Evolutionary conservation across 2,329 filamentous ascomycete genomes (phyloP), one percentile per base, ranked within the genome.

Genomic region (Venturia oleaginea): DNA sequence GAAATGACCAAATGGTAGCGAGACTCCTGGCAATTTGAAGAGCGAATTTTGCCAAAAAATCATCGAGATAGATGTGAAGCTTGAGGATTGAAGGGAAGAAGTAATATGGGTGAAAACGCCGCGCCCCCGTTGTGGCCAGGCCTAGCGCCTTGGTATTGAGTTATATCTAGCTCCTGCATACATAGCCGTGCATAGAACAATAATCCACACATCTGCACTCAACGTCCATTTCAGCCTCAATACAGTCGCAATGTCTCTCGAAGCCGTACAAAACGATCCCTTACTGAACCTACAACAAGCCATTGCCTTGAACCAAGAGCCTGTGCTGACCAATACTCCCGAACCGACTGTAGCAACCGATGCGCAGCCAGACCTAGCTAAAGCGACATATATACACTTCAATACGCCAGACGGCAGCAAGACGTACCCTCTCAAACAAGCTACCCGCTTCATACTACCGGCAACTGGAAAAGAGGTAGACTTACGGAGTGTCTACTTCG

Each of bases 401-500:
- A 75, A 74, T 32, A 48, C 68, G 64, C 67, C 64, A 65, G 24
- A 42, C 17, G 65, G 62, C 22, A 27, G 51, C 46, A 40, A 51
- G 22, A 60, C 43, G 1, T 61, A 95, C 65, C 81, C 88, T 0
- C 84, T 96, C 68, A 86, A 84, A 61, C 83, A 84, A 17, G 82
- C 87, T 11, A 99, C 94, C 69, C 91, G 94, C 70, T 97, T 97
- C 79, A 83, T 90, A 66, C 22, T 59, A 30, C 42, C 61, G 1
- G 92, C 91, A 24, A 76, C 76, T 40, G 71, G 84, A 70, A 82
- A 82, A 64, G 83, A 88, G 4, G 87, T 96, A 71, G 91, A 97
- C 74, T 81, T 99, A 69, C 91, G 94, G 73, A 94, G 89, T 74
- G 93, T 97, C 77, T 97, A 93, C 80, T 96, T 97, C 73, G 92